These are phyloP conservation scores for Articulospora tetracladia DNA, from an alignment of 495 filamentous ascomycete species.

Conservation along the genomic window DNA sequence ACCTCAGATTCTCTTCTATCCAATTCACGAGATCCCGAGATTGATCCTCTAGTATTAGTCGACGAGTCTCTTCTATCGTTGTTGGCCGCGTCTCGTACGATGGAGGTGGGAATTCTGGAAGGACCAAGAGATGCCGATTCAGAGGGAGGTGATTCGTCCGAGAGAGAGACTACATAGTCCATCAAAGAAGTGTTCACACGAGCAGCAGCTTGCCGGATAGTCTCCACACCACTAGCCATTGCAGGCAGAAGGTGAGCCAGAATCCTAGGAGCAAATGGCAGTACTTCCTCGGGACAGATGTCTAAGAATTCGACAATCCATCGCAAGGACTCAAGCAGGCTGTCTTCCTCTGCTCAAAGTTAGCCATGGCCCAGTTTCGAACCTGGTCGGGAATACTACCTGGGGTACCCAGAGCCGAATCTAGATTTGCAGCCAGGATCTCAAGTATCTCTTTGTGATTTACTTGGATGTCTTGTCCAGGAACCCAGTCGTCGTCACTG, in stretches of 20 bases:
- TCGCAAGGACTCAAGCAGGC: slow-evolving; percentile 81
- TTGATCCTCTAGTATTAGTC: slow-evolving; percentile 44
- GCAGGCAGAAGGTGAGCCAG: slow-evolving; percentile 89
- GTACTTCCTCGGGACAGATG: slow-evolving; percentile 95
- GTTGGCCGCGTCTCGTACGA: slow-evolving; percentile 35
- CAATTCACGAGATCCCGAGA: slow-evolving; percentile 49
- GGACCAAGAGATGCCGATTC: slow-evolving; percentile 37
- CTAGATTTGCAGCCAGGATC: slow-evolving; percentile 86
- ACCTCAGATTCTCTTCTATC: slow-evolving; percentile 55
- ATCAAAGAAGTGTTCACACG: slow-evolving; percentile 86
- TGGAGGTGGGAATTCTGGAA: slow-evolving; percentile 45
- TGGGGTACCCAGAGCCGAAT: slow-evolving; percentile 69
- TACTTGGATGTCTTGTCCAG: slow-evolving; percentile 94
- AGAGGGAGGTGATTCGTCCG: slow-evolving; percentile 62
- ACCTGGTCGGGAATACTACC: neutral
- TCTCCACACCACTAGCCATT: slow-evolving; percentile 86
- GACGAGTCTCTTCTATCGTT: slow-evolving; percentile 50
- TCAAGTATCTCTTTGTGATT: slow-evolving; percentile 89
- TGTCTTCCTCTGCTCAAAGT: slow-evolving; percentile 67
- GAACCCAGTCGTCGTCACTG: slow-evolving; percentile 90
- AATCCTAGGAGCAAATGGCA: slow-evolving; percentile 88
- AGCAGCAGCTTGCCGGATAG: slow-evolving; percentile 82
- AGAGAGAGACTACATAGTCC: slow-evolving; percentile 85
- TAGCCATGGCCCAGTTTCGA: neutral
- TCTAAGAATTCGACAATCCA: slow-evolving; percentile 98